A percentile compares a stretch with the other conserved stretches of the same genome.
phyloP scores from a whole-genome alignment of 106 monocot genomes.

The Dioscorea alata region DNA sequence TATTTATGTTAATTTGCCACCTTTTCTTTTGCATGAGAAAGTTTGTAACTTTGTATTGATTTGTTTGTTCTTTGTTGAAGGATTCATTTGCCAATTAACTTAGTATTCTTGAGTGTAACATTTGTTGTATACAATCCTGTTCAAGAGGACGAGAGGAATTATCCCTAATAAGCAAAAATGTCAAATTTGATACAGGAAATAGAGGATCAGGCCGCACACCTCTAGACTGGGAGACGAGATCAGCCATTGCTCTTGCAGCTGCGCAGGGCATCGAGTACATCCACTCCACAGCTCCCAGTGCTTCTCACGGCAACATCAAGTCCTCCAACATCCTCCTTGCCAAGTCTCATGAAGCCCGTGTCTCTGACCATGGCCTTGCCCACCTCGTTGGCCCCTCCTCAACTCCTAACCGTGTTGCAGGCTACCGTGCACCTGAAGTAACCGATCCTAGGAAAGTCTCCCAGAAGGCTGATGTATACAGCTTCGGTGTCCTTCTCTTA shows the following conservation, averaged over 20 bases:
- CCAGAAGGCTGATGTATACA: slow-evolving; percentile 80
- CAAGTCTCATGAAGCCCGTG: slow-evolving; percentile 30
- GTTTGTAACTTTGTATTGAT: no score
- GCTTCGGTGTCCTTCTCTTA: slow-evolving; percentile 84
- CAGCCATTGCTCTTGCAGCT: slow-evolving; percentile 49
- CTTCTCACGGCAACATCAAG: slow-evolving; percentile 93
- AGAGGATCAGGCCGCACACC: slow-evolving; percentile 52
- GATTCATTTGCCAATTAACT: no score
- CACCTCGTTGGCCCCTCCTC: slow-evolving; percentile 38
- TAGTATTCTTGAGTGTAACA: no score
- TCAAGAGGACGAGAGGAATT: no score
- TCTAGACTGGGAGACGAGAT: slow-evolving; percentile 56
- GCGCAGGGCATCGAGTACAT: slow-evolving; percentile 74
- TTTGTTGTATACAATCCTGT: no score
- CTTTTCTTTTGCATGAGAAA: no score
- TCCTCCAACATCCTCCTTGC: slow-evolving; percentile 69
- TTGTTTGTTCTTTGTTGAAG: no score
- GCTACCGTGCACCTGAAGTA: slow-evolving; percentile 80
- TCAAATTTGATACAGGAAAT: slow-evolving; percentile 34
- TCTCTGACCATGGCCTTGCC: slow-evolving; percentile 77
- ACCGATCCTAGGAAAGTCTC: slow-evolving; percentile 51
- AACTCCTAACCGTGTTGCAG: slow-evolving; percentile 37
- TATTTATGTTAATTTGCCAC: no score
- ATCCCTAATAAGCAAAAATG: no score
- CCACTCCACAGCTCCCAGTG: slow-evolving; percentile 48